phyloP scores from a whole-genome alignment of 768 basidiomycete species.

The Favolaschia claudopus region DNA sequence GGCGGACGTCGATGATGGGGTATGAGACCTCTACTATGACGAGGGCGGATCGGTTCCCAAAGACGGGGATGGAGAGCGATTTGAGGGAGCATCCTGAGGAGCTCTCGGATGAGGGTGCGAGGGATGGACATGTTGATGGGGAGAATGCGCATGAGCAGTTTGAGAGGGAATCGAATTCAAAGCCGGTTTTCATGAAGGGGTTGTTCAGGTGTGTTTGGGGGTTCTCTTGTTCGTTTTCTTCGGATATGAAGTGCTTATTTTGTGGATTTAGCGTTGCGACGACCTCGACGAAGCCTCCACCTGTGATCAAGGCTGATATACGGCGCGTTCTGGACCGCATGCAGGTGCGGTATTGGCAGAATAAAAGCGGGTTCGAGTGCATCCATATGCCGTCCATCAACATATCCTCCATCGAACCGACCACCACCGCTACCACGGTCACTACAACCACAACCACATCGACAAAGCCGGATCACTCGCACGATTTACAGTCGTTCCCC shows the following conservation, averaged over 20 bases:
- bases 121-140: slow-evolving; percentile 49
- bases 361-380: slow-evolving; percentile 93
- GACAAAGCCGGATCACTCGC: slow-evolving; percentile 31
- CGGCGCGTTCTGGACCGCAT: slow-evolving; percentile 88
- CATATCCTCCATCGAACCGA: slow-evolving; percentile 71
- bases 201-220: slow-evolving; percentile 77
- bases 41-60: slow-evolving; percentile 57
- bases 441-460: no score
- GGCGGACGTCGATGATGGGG: slow-evolving; percentile 72
- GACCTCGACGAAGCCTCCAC: slow-evolving; percentile 88
- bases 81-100: slow-evolving; percentile 22
- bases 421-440: no score
- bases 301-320: slow-evolving; percentile 84
- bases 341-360: slow-evolving; percentile 94
- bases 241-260: slow-evolving; percentile 5
- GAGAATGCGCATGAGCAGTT: slow-evolving; percentile 51
- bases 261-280: slow-evolving; percentile 74
- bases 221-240: slow-evolving; percentile 1
- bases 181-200: slow-evolving; percentile 95
- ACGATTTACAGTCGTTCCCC: slow-evolving; percentile 39
- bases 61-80: slow-evolving; percentile 55
- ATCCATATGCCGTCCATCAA: slow-evolving; percentile 96
- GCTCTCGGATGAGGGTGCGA: slow-evolving; percentile 49
- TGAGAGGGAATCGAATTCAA: slow-evolving; percentile 76
- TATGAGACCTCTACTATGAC: slow-evolving; percentile 49